Evolutionary conservation across 2,329 filamentous ascomycete genomes (phyloP).

Genomic region (Ampelomyces quisqualis): DNA sequence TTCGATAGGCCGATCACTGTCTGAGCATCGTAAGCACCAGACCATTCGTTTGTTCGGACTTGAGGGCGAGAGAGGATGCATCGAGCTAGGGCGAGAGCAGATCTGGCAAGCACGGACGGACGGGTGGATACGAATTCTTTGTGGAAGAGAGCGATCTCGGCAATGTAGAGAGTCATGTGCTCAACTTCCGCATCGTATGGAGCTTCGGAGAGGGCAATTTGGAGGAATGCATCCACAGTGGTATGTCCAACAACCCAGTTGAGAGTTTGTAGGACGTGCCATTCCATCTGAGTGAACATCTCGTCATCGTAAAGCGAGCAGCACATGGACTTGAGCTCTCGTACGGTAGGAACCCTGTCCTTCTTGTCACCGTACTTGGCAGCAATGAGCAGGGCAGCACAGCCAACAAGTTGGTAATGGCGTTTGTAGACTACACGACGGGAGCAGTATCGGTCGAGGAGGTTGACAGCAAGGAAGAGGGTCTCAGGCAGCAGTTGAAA

Average conservation of each 20-base stretch:
- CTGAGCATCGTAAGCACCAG: conserved; percentile 66
- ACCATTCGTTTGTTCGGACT: conserved; percentile 74
- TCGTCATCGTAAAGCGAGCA: conserved; percentile 97
- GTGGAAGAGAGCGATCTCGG: conserved; percentile 93
- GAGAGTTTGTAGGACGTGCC: conserved; percentile 96
- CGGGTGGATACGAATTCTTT: conserved; percentile 93
- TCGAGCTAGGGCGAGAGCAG: conserved; percentile 80
- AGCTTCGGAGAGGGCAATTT: conserved; percentile 77
- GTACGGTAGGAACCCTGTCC: conserved; percentile 95
- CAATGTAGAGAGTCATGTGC: conserved; percentile 91
- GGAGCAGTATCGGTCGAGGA: conserved; percentile 96
- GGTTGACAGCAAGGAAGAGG: conserved; percentile 92
- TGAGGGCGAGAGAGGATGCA: conserved; percentile 83
- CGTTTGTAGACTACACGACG: conserved; percentile 98
- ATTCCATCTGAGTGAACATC: conserved; percentile 99
- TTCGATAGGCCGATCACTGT: conserved; percentile 66
- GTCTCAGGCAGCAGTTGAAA: conserved; percentile 94
- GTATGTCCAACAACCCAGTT: conserved; percentile 96
- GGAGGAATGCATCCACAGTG: conserved; percentile 90
- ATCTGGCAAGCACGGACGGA: conserved; percentile 86
- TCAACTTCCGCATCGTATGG: conserved; percentile 82
- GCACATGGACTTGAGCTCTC: conserved; percentile 98
- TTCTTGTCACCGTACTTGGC: conserved; percentile 99
- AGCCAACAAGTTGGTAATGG: conserved; percentile 97
- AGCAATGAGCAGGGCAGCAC: conserved; percentile 91